Base-by-base conservation (phyloP, 345 rosid species). In the Syzygium grande region DNA sequence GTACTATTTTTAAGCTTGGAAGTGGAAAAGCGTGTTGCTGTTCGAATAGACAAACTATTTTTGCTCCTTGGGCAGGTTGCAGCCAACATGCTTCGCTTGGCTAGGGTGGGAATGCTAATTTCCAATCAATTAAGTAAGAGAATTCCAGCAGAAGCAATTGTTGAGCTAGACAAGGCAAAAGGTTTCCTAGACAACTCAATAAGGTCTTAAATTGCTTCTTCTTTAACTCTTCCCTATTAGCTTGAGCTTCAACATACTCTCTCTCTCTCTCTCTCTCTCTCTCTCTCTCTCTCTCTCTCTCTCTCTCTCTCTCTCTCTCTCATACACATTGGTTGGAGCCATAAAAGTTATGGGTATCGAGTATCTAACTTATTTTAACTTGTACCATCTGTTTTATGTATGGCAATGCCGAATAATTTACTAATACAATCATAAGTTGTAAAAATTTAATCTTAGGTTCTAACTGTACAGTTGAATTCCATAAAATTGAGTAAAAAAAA, bases 51-150 rank as follows among this genome's bases (percentile, higher is more conserved):
- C 58, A 83, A 79, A 27, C 63, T 49, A 85, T 84, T 87, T 59
- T 86, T 41, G 89, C 86, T 91, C 80, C 38, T 68, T 90, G 90
- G 30, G 89, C 94, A 95, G 98, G 93, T 95, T 90, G 94, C 93
- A 87, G 96, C 94, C 86, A 97, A 92, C 90, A 91, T 94, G 92
- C 94, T 95, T 92, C 96, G 92, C 88, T 87, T 93, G 29, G 99
- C 98, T 5, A 95, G 93, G 93, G 95, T 94, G 77, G 89, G 86
- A 84, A 92, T 95, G 91, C 92, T 91, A 86, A 93, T 92, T 87
- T 92, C 93, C 85, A 89, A 55, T 89, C 90, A 87, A 88, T 87
- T 90, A 59, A 88, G 86, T 87, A 89, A 91, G 89, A 84, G 53
- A 59, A 85, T 87, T 89, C 88, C 78, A 89, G 90, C 91, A 86